These are phyloP conservation scores for Fusarium acutatum DNA, from an alignment of 2,329 filamentous ascomycete genomes.

Conservation along the genomic window DNA sequence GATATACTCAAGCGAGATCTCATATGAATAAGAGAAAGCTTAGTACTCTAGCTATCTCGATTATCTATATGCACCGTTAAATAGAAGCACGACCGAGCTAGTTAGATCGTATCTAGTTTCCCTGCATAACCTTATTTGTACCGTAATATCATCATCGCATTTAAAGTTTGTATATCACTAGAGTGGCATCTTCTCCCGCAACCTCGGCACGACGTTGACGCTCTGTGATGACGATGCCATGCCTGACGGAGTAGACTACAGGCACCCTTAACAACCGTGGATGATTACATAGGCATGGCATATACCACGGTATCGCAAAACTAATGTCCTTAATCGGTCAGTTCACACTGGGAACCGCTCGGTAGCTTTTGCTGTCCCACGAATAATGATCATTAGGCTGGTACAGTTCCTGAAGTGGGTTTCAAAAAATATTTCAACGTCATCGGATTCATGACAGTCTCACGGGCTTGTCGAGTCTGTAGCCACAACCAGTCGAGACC, in stretches of 20 bases:
- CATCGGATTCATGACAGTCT: background rate
- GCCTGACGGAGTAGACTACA: background rate
- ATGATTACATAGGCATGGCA: background rate
- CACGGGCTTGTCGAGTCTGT: background rate
- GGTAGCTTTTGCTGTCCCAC: background rate
- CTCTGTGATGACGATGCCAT: background rate
- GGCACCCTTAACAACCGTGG: background rate
- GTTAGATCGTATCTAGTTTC: background rate
- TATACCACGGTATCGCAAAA: background rate
- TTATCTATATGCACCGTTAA: background rate
- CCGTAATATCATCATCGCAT: background rate
- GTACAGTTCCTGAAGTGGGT: background rate
- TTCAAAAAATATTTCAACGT: background rate
- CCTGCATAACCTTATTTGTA: background rate
- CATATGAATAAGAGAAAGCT: background rate
- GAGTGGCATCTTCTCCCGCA: background rate
- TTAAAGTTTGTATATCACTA: background rate
- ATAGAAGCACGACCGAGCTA: background rate
- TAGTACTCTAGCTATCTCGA: background rate
- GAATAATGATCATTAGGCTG: background rate
- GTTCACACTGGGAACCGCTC: background rate
- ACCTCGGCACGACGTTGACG: background rate
- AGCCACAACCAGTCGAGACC: background rate
- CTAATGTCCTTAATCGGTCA: background rate
- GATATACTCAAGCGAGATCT: background rate